Base-by-base conservation (phyloP, 306 rosid species). In the Spatholobus suberectus region DNA sequence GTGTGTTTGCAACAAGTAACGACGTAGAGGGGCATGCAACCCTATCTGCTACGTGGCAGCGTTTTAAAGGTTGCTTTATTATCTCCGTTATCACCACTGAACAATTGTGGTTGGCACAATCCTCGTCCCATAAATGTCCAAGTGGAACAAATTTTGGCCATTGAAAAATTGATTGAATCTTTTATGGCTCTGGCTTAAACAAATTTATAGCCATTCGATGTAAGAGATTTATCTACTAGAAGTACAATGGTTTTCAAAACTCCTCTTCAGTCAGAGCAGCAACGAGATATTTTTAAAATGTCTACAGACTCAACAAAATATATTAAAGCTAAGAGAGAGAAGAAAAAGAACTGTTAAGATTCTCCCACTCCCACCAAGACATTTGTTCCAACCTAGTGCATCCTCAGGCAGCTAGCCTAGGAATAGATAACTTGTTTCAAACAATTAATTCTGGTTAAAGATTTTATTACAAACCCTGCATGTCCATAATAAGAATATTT, bases 41-140 rank as follows among this genome's bases (percentile, higher is more conserved):
- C 82, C 83, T 90, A 91, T 91, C 96, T 82, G 75, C 90, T 81
- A 91, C 90, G 85, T 91, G 94, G 88, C 90, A 29, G 17, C 6
- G n/a, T 76, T 1, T 17, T 7, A 77, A 68, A 75, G 65, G 20
- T 18, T 37, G 15, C 43, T 75, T 69, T 85, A 32, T 86, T 86
- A 49, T 89, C 77, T 69, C 20, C 49, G 0, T 86, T 43, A 84
- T 89, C 83, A 13, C 84, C 81, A 55, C 46, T 67, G 24, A 27
- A 59, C 0, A 0, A 27, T 27, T 61, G 38, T 61, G 38, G 66
- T 58, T 9, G 85, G 35, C 89, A 87, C 90, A 65, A 70, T 24
- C 85, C 77, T 12, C 17, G 1, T 18, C 40, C 13, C 63, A 49
- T 80, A 23, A 21, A 12, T 27, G 34, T 67, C 12, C 66, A 37